Percentiles rank a stretch among this genome's conserved stretches.
These are phyloP conservation scores for Prorocentrum cordatum DNA, from an alignment of 169 alveolate genomes.

Conservation along the genomic window DNA sequence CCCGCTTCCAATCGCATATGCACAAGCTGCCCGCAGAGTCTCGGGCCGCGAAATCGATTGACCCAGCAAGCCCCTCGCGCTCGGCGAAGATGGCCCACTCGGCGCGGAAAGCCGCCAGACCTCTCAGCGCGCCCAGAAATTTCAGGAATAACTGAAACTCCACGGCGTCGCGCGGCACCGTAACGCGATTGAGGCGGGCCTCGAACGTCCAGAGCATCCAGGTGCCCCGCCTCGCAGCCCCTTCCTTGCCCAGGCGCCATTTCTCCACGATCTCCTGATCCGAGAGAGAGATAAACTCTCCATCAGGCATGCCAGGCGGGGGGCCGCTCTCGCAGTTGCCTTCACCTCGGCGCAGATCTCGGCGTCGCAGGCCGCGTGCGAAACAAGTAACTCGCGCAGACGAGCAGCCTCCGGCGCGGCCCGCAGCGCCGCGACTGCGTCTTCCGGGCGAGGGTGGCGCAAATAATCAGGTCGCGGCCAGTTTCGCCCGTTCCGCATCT, in stretches of 20 bases:
- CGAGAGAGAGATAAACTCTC: too few relatives aligned
- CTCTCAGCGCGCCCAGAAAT: not conserved
- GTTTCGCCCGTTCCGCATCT: too few relatives aligned
- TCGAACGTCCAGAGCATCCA: not conserved
- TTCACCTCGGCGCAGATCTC: too few relatives aligned
- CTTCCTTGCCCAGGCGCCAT: not conserved
- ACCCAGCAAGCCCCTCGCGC: not conserved
- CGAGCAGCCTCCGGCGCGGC: too few relatives aligned
- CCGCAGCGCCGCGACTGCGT: too few relatives aligned
- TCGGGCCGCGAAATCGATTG: not conserved
- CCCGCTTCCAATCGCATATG: constrained; percentile 21
- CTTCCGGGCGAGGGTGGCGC: too few relatives aligned
- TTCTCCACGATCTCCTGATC: not conserved
- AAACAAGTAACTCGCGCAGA: too few relatives aligned
- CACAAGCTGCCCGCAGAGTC: not conserved
- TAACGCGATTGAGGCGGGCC: not conserved
- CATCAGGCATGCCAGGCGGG: too few relatives aligned
- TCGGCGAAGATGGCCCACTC: constrained; percentile 24
- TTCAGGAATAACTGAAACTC: not conserved
- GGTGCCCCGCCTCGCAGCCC: not conserved
- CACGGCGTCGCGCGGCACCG: not conserved
- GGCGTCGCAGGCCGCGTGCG: too few relatives aligned
- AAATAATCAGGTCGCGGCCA: too few relatives aligned
- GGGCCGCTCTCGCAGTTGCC: too few relatives aligned
- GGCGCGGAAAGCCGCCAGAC: not conserved